Conservation (phyloP, 345 rosid species). For the Eutrema japonicum region DNA sequence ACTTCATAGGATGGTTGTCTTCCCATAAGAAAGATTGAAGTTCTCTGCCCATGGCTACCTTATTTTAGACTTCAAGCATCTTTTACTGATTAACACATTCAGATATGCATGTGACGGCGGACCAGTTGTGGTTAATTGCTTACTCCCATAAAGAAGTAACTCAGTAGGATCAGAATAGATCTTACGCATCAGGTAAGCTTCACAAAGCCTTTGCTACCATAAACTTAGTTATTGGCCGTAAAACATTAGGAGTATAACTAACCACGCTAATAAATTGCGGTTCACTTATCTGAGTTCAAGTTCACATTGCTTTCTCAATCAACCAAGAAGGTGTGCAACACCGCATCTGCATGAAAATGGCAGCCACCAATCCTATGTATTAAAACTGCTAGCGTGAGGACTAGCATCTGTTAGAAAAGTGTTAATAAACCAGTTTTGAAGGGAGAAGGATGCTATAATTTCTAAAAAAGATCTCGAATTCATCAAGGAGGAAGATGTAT, state of each 20-base stretch:
- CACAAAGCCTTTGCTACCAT: slow-evolving; percentile 34
- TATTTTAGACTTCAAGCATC: slow-evolving; percentile 16
- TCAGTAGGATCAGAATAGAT: background rate
- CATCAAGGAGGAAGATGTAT: slow-evolving; percentile 21
- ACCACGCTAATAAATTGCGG: slow-evolving; percentile 43
- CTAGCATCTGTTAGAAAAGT: slow-evolving; percentile 22
- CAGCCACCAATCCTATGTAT: slow-evolving; percentile 44
- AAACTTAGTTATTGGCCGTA: slow-evolving; percentile 34
- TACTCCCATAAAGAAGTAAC: background rate
- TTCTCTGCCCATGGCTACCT: background rate
- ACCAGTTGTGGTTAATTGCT: background rate
- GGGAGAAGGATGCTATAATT: slow-evolving; percentile 15
- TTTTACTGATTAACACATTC: slow-evolving; percentile 4
- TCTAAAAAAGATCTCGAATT: slow-evolving; percentile 4
- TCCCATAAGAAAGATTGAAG: background rate
- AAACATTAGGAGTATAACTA: slow-evolving; percentile 40
- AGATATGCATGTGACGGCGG: background rate
- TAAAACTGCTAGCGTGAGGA: slow-evolving; percentile 22
- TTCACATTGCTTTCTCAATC: slow-evolving; percentile 48
- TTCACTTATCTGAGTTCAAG: slow-evolving; percentile 49
- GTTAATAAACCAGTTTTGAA: background rate
- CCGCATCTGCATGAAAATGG: slow-evolving; percentile 44
- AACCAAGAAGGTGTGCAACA: slow-evolving; percentile 57
- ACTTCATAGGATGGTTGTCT: slow-evolving; percentile 4
- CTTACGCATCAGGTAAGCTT: slow-evolving; percentile 22